Conservation (phyloP, 2,329 filamentous ascomycete genomes). For the Elsinoe necatrix region DNA sequence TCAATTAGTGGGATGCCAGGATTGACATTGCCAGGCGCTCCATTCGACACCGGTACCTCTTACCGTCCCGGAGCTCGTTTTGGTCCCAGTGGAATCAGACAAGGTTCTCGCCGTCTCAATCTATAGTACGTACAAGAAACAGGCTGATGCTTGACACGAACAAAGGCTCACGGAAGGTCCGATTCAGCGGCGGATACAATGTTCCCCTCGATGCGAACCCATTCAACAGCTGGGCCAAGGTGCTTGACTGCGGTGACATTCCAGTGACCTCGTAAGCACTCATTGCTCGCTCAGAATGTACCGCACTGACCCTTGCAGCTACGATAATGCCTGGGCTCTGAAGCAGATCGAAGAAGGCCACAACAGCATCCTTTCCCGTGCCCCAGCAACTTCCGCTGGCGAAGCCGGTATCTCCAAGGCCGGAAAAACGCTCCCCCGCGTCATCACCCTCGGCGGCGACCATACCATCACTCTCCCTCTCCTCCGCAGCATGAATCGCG, state of each 20-base stretch:
- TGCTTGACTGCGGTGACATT: conserved; percentile 77
- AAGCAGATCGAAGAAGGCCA: conserved; percentile 82
- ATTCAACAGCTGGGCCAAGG: conserved; percentile 71
- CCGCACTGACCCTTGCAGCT: conserved; percentile 39
- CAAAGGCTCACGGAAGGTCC: conserved; percentile 43
- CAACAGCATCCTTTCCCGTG: conserved; percentile 62
- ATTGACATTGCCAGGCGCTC: conserved; percentile 48
- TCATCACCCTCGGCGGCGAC: conserved; percentile 63
- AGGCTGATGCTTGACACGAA: conserved; percentile 24
- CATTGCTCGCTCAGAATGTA: not conserved
- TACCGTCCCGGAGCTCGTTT: conserved; percentile 79
- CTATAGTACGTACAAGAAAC: conserved; percentile 59
- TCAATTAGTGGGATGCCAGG: not conserved
- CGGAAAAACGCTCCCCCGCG: conserved; percentile 66
- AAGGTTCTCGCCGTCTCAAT: conserved; percentile 77
- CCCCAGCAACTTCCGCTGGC: conserved; percentile 59
- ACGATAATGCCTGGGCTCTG: conserved; percentile 74
- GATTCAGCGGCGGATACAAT: conserved; percentile 73
- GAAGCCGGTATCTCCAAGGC: conserved; percentile 60
- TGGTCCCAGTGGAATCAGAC: conserved; percentile 74
- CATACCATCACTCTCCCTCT: conserved; percentile 55
- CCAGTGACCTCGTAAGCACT: conserved; percentile 66
- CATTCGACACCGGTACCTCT: conserved; percentile 79
- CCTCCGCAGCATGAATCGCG: conserved; percentile 51
- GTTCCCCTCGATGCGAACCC: conserved; percentile 72